Base-by-base conservation (phyloP, 495 filamentous ascomycete species). In the Penicillium desertorum region DNA sequence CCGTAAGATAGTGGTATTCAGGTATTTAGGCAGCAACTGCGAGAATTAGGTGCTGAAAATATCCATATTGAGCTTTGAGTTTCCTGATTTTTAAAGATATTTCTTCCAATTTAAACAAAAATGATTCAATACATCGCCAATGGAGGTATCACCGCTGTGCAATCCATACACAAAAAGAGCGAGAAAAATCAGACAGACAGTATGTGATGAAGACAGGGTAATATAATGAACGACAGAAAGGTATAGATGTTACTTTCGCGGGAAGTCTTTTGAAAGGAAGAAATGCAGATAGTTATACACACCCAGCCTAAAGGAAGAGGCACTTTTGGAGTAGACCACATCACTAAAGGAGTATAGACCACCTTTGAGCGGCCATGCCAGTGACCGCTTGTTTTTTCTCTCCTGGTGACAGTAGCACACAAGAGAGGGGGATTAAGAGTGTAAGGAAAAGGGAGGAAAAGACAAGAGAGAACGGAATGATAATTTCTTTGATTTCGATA, bases 231-330 rank as follows among this genome's bases (percentile, higher is more conserved):
- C 30, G n/a, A 22, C 11, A 23, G 37, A 44, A 32, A 9, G 22
- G 25, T 45, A 44, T 45, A 52, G 27, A 36, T 17, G 7, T 14
- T 39, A 53, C 19, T 36, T 54, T 47, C 42, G 19, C 16, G 14
- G 17, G 23, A 36, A 39, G 36, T 12, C 25, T 17, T 36, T 45
- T 27, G 42, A 23, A 25, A 10, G n/a, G 39, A 45, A 48, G 16
- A 50, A 49, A 55, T 53, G 51, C 44, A 59, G 32, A 64, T 63
- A 56, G 39, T 61, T 52, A 56, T 62, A 58, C 45, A 32, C 45
- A 56, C 55, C 55, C 45, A 54, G 37, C 48, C 54, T 25, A 23
- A 34, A 48, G 54, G 58, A 51, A 37, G 49, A 54, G 52, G 37
- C 43, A 36, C n/a, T 43, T 46, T n/a, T 50, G 5, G 12, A 55